Evolutionary conservation across 179 eudicot genomes (phyloP).

Genomic region (Vitellaria paradoxa): DNA sequence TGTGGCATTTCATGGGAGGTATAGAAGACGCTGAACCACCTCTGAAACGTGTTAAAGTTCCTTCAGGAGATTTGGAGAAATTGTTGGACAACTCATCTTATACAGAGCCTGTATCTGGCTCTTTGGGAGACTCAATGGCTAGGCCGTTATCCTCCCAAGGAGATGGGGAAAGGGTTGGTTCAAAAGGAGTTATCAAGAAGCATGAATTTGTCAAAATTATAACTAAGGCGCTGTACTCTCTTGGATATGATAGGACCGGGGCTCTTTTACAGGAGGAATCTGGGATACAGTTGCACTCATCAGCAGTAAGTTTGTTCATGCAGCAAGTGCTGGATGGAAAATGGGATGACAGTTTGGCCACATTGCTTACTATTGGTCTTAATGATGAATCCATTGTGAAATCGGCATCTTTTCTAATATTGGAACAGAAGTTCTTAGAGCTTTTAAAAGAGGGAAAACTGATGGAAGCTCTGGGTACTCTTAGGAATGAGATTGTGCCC

Average conservation of each 20-base stretch:
- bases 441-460: conserved; percentile 42
- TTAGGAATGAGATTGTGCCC: conserved; percentile 61
- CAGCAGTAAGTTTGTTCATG: conserved; percentile 39
- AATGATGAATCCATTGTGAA: conserved; percentile 34
- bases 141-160: conserved; percentile 55
- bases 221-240: conserved; percentile 51
- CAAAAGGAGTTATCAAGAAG: conserved; percentile 56
- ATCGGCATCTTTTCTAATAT: conserved; percentile 54
- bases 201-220: conserved; percentile 53
- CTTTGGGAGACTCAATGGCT: conserved; percentile 57
- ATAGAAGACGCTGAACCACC: conserved; percentile 74
- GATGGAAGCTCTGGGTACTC: conserved; percentile 49
- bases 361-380: conserved; percentile 46
- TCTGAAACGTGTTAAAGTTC: conserved; percentile 65
- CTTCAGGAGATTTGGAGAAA: conserved; percentile 44
- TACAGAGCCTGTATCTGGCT: conserved; percentile 30
- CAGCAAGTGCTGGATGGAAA: conserved; percentile 54
- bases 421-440: conserved; percentile 63
- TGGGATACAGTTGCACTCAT: conserved; percentile 45
- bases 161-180: conserved; percentile 53
- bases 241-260: conserved; percentile 54
- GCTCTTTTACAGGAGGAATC: conserved; percentile 58
- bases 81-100: conserved; percentile 34
- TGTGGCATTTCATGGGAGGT: conserved; percentile 80
- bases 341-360: conserved; percentile 53